A percentile compares a stretch with the other conserved stretches of the same genome.
These are phyloP conservation scores for Elongisporangium anandrum DNA, from an alignment of 352 stramenopile species.

Conservation along the genomic window DNA sequence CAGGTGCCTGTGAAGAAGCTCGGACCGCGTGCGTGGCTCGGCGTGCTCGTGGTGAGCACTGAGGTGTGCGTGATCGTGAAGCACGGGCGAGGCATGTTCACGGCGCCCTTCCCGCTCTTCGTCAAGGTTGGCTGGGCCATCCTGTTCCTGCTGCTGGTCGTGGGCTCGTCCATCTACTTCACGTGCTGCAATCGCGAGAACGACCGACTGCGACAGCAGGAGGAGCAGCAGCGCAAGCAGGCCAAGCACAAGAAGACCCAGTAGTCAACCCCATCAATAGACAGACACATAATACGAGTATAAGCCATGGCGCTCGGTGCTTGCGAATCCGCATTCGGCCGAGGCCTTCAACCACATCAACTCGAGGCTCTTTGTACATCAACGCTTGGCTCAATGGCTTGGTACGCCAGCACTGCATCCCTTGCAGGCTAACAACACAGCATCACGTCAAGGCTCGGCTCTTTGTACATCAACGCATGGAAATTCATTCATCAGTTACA, in stretches of 20 bases:
- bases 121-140: slow-evolving; percentile 80
- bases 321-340: not conserved
- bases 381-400: too few relatives aligned
- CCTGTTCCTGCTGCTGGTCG: slow-evolving; percentile 67
- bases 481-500: slow-evolving; percentile 8
- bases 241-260: slow-evolving; percentile 7
- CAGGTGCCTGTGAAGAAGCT: slow-evolving; percentile 76
- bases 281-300: not conserved
- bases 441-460: too few relatives aligned
- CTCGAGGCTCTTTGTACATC: not conserved
- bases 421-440: too few relatives aligned
- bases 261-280: not conserved
- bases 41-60: slow-evolving; percentile 68
- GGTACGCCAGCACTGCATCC: too few relatives aligned
- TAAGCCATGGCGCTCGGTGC: not conserved
- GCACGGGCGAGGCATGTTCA: slow-evolving; percentile 85
- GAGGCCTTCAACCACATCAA: not conserved
- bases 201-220: slow-evolving; percentile 15
- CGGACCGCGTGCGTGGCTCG: slow-evolving; percentile 76
- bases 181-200: slow-evolving; percentile 43
- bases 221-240: slow-evolving; percentile 7
- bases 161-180: slow-evolving; percentile 85
- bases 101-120: slow-evolving; percentile 72
- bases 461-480: not conserved
- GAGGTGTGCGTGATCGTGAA: slow-evolving; percentile 83